These are phyloP conservation scores for Filobasidium floriforme DNA, from an alignment of 768 basidiomycete genomes.

Conservation along the genomic window DNA sequence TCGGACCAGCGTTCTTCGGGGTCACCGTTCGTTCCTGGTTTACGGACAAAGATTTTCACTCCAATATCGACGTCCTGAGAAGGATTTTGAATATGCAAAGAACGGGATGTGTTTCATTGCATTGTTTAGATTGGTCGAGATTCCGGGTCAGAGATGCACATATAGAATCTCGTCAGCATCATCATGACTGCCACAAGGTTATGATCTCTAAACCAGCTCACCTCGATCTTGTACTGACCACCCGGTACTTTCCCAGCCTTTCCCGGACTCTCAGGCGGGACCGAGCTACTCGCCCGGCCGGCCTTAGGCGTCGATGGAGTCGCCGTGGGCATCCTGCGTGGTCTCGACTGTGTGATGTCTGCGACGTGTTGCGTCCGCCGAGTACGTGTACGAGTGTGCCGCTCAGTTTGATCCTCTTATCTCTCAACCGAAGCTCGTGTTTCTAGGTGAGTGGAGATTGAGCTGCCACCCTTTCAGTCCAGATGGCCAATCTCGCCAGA, in stretches of 20 bases:
- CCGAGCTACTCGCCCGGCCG: neutral
- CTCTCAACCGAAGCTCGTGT: too few species aligned
- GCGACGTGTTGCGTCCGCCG: neutral
- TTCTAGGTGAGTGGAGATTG: too few species aligned
- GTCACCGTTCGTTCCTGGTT: conserved; percentile 65
- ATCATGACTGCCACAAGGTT: neutral
- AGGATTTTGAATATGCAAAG: neutral
- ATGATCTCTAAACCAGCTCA: neutral
- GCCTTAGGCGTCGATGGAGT: neutral
- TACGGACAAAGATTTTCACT: conserved; percentile 87
- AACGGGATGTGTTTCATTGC: neutral
- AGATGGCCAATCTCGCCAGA: too few species aligned
- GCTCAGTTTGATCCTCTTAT: too few species aligned
- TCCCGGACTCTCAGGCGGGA: neutral
- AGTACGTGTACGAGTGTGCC: neutral
- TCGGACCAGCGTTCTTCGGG: conserved; percentile 88
- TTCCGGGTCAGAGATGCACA: neutral
- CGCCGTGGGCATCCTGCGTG: neutral
- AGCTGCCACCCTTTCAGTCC: too few species aligned
- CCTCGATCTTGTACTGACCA: neutral
- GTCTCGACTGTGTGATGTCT: neutral
- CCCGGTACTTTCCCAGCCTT: neutral
- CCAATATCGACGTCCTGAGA: conserved; percentile 76
- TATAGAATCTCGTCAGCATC: too few species aligned
- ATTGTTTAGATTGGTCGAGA: neutral